phyloP scores from a whole-genome alignment of 192 early-diverging fungal species.

The Mortierella hygrophila region DNA sequence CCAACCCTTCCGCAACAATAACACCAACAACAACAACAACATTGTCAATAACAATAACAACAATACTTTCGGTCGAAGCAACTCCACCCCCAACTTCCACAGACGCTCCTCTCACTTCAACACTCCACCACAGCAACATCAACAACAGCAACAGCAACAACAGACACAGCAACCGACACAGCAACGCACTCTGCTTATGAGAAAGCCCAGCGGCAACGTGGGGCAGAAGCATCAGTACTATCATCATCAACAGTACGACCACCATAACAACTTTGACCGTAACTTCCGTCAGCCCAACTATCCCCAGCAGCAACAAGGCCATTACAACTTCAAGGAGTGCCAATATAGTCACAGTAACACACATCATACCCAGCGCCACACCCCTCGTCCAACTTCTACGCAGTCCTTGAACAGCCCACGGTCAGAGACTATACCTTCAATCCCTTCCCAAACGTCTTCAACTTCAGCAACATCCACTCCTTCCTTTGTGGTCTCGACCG shows the following conservation, averaged over 20 bases:
- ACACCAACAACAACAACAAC: slow-evolving; percentile 4
- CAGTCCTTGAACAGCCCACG: not conserved
- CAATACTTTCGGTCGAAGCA: not conserved
- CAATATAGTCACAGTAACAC: slow-evolving; percentile 7
- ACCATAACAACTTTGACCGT: slow-evolving; percentile 13
- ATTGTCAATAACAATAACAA: not conserved
- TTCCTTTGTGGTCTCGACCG: not conserved
- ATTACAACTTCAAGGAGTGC: slow-evolving; percentile 2
- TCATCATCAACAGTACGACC: slow-evolving; percentile 23
- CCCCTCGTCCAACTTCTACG: not conserved
- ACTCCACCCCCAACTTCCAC: not conserved
- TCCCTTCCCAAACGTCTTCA: not conserved
- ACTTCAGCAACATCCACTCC: not conserved
- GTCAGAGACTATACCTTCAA: not conserved
- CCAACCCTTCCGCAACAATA: slow-evolving; percentile 3
- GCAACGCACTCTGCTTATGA: not conserved
- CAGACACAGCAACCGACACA: not conserved
- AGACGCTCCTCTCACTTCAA: not conserved
- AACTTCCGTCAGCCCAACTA: not conserved
- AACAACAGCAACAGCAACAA: slow-evolving; percentile 12
- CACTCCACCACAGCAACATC: not conserved
- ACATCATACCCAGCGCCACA: slow-evolving; percentile 8
- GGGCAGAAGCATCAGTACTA: slow-evolving; percentile 32
- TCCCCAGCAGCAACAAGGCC: not conserved
- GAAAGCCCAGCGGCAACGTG: slow-evolving; percentile 9